Evolutionary conservation across 805 yeast genomes (phyloP), one percentile per base, ranked within the genome.

Genomic region (Zygoascus flipseniorum): DNA sequence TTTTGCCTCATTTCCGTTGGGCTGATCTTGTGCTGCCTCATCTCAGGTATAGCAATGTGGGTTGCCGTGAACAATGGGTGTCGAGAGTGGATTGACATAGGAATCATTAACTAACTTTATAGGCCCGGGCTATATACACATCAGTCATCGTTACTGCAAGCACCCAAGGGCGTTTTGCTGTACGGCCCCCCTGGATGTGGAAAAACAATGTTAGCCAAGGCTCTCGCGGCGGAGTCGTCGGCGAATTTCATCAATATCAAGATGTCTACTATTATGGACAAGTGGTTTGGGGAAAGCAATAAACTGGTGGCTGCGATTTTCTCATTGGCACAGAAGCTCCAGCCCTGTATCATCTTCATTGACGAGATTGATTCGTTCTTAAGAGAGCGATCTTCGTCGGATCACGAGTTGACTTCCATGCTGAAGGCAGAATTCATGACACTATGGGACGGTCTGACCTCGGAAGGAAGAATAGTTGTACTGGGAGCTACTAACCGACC

Each of bases 381-480:
- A 60, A 79, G 97, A 60, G 96, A 89, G 64, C 77, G 99, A 57
- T 78, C 84, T 18, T 78, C 88, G 1, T 74, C 76, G 48, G 99
- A 92, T 69, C 97, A 92, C 70, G 99, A 92, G 69, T 89, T 88
- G n/a, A 89, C 96, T 31, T 88, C 97, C 0, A 84, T 85, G 78
- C 74, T 92, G 57, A 92, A 92, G 69, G 96, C 98, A 0, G 98
- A 92, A 69, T 93, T 92, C 64, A 92, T 92, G 97, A 89, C 97
- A 0, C 72, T 92, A 50, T 92, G 98, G 98, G 99, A 92, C 68
- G 99, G 99, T 0, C 73, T 92, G 32, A 77, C 86, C 9, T 80
- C 83, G 55, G 66, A 70, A n/a, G 95, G 96, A 1, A 76, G 96
- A 47, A 79, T 93, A 4, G 72, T 92, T 72, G 89, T 92, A 1